Evolutionary conservation across 2,329 filamentous ascomycete genomes (phyloP), one percentile per base, ranked within the genome.

Genomic region (Exophiala lecanii-corni): DNA sequence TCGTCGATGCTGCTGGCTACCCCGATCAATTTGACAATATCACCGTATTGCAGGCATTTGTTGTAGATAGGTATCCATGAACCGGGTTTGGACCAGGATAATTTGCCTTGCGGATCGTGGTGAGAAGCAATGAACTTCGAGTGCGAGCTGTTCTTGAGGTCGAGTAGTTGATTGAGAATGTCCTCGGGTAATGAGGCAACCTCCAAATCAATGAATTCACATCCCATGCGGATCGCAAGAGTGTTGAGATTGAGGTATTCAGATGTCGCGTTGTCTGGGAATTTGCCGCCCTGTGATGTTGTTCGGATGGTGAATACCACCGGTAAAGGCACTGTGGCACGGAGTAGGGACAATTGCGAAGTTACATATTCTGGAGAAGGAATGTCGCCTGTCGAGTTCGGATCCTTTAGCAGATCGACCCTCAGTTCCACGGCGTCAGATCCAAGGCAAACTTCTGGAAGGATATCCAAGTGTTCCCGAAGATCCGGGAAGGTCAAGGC

Each of bases 301-400:
- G 89, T 96, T 30, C 92, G 81, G 23, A 98, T 73, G 0, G 92
- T 98, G 69, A 94, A 98, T 52, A 98, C 88, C 32, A 98, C 75
- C 1, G 92, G 92, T 35, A 91, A 71, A 19, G 79, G 75, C 2
- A 84, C 82, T 2, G 74, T 72, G 12, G 81, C 81, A 39, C 91
- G 80, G 18, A 98, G 71, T 43, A 89, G 72, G 1, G 89, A 82
- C 28, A 97, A 74, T 58, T 98, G 89, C 18, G 84, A 79, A 35
- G 81, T 79, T 23, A 98, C 77, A 50, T 85, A 94, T 45, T 94
- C 88, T 1, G 80, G 67, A 0, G 77, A 75, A 6, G 81, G 79
- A 39, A 82, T 69, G 0, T 74, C 76, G 35, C 69, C 68, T 15
- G 70, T 61, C 9, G 69, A 69, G 3, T 79, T 73, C 4, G 81